These are phyloP conservation scores for Neurospora sp. DNA, from an alignment of 495 filamentous ascomycete genomes.

Conservation along the genomic window DNA sequence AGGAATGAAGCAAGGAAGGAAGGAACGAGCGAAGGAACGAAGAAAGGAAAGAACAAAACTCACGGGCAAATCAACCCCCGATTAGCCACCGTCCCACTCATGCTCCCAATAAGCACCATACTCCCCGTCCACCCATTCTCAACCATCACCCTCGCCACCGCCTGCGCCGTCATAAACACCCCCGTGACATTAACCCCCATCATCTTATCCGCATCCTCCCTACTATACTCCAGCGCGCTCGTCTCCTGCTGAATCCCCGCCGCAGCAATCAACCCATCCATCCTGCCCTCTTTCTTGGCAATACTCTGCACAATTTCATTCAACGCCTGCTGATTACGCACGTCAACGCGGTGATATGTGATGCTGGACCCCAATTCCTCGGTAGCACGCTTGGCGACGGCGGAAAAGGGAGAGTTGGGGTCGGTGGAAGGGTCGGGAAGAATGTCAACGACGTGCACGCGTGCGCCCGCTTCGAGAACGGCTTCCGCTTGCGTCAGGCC, in stretches of 20 bases:
- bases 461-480: conserved; percentile 70
- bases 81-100: conserved; percentile 76
- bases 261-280: conserved; percentile 76
- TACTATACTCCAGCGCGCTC: conserved; percentile 55
- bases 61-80: conserved; percentile 40
- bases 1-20: background rate
- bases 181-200: conserved; percentile 67
- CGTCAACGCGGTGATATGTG: conserved; percentile 73
- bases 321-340: conserved; percentile 62
- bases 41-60: conserved; percentile 3
- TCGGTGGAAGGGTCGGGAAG: conserved; percentile 31
- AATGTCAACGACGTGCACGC: conserved; percentile 50
- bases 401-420: conserved; percentile 36
- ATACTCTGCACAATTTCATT: conserved; percentile 59
- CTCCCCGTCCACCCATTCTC: conserved; percentile 46
- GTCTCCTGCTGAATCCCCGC: conserved; percentile 72
- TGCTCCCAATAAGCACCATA: conserved; percentile 64
- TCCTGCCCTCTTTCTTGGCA: conserved; percentile 55
- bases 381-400: conserved; percentile 52
- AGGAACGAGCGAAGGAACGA: background rate
- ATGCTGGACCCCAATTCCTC: conserved; percentile 58
- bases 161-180: conserved; percentile 67
- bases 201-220: conserved; percentile 52
- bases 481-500: conserved; percentile 72
- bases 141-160: conserved; percentile 67